These are phyloP conservation scores for Grosmannia penicillata DNA, from an alignment of 2,329 filamentous ascomycete species.

Conservation along the genomic window DNA sequence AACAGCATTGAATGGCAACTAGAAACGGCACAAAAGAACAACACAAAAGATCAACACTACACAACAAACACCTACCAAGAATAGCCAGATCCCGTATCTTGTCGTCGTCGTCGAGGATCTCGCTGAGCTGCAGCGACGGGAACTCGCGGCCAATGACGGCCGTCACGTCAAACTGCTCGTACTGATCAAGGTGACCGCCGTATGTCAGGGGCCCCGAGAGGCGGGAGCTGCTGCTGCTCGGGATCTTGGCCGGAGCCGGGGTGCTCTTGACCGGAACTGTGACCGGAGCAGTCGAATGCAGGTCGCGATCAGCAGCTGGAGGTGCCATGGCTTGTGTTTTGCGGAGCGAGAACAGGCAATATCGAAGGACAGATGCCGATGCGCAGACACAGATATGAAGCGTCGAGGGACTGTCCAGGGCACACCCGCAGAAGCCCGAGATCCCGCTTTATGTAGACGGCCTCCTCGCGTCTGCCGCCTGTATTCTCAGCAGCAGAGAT, in stretches of 20 bases:
- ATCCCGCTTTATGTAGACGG: no score
- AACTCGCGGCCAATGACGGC: constrained; percentile 27
- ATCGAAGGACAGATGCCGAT: no score
- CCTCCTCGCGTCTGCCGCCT: no score
- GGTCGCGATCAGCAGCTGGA: not conserved
- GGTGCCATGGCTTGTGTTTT: constrained; percentile 1
- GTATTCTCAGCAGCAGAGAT: no score
- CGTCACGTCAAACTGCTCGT: constrained; percentile 24
- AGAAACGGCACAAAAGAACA: no score
- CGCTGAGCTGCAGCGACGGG: constrained; percentile 20
- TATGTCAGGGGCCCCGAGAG: constrained; percentile 13
- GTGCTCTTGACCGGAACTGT: not conserved
- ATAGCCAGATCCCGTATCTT: constrained; percentile 19
- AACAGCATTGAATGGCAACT: no score
- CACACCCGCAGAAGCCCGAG: no score
- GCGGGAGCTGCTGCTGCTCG: not conserved
- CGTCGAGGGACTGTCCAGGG: no score
- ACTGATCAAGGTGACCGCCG: constrained; percentile 14
- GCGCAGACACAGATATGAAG: no score
- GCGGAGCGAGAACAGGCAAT: no score
- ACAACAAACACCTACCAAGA: constrained; percentile 11
- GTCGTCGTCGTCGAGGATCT: constrained; percentile 16
- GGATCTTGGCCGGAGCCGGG: not conserved
- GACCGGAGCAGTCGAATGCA: not conserved
- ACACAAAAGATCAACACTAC: no score